Conservation (phyloP, 2,329 filamentous ascomycete species). For the Beauveria bassiana region DNA sequence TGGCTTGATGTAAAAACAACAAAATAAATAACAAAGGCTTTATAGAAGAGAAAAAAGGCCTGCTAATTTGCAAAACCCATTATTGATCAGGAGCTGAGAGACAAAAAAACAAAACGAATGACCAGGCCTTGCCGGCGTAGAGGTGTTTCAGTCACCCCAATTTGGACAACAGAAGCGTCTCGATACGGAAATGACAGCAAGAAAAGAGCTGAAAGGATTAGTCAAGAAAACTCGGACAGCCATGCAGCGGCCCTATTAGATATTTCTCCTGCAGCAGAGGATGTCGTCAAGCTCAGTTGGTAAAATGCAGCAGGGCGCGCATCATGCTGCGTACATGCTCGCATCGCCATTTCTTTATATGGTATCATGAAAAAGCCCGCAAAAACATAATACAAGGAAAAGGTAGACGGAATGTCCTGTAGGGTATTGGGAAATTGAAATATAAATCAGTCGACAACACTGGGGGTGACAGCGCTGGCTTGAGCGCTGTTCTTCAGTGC, state of each 20-base stretch:
- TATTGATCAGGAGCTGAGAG: conserved; percentile 14
- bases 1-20: background rate
- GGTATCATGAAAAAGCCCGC: conserved; percentile 20
- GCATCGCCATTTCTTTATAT: conserved; percentile 11
- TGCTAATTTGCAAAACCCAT: conserved; percentile 1
- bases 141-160: background rate
- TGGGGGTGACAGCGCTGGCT: background rate
- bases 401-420: background rate
- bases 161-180: background rate
- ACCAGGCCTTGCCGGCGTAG: conserved; percentile 1
- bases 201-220: background rate
- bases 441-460: background rate
- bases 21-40: conserved; percentile 9
- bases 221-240: background rate
- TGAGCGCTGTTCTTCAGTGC: background rate
- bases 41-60: conserved; percentile 14
- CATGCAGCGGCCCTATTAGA: background rate
- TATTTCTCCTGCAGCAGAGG: background rate
- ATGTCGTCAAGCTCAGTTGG: background rate
- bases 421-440: conserved; percentile 8
- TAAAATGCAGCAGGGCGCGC: background rate
- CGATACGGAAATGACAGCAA: background rate
- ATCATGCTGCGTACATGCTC: background rate
- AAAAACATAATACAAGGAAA: conserved; percentile 5
- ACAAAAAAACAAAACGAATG: background rate